Base-by-base conservation (phyloP, 1,284 basidiomycete genomes). In the Ceratobasidium sp. region DNA sequence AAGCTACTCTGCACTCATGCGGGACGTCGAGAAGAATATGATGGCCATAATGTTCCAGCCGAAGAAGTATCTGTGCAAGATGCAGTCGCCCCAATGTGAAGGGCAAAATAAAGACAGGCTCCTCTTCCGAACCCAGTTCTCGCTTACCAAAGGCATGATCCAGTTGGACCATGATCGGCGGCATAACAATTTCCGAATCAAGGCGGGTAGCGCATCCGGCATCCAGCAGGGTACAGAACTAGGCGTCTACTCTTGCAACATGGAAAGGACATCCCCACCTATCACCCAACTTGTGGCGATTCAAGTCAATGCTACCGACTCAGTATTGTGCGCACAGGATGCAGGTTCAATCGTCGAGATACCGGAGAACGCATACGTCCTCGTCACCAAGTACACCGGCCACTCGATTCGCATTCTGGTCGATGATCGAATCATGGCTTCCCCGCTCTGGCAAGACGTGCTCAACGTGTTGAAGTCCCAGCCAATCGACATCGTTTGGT, bases 221-320 rank as follows among this genome's bases (percentile, higher is more conserved):
- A 66, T 76, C 62, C 35, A 54, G 12, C n/a, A 35, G n/a, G 73
- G 73, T 16, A 76, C 73, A 38, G 73, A 76, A 33, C 64, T 76
- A 18, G 73, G 38, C 23, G 52, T 76, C 23, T 76, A 52, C 18
- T 52, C 73, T 14, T 38, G 44, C 12, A 57, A 3, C 18, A 55
- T 66, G 48, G 23, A n/a, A 6, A 66, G 30, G 41, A n/a, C 16
- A 10, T 20, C 62, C 20, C 5, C n/a, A 27, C 73, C 73, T 14
- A 18, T 66, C 23, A 35, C 62, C 2, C 48, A 23, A 48, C 73
- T 76, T 16, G 73, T 76, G 18, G 73, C 64, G 38, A 46, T 23
- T 23, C 1, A 66, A 4, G 73, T 76, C 46, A 33, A 30, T 23
- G n/a, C 73, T 18, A 55, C 52, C 41, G 52, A 41, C 10, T 20